Conservation (phyloP, 2,329 filamentous ascomycete genomes). For the Metarhizium album region DNA sequence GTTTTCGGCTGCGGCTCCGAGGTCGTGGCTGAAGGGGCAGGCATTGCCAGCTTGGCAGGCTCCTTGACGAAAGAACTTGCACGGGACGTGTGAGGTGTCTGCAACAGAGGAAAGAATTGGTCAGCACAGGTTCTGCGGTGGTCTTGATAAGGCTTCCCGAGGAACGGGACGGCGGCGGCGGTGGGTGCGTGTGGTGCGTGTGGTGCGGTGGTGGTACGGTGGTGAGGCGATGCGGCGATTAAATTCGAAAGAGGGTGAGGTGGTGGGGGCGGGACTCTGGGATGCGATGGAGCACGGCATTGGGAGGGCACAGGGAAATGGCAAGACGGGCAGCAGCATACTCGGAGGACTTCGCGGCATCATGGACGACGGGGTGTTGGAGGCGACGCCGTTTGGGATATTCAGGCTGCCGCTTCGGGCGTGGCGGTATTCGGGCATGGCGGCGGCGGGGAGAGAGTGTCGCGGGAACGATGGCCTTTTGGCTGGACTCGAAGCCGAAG, state of each 20-base stretch:
- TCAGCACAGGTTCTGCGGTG: neutral
- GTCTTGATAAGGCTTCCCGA: no score
- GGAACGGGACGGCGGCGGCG: neutral
- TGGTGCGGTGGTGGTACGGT: neutral
- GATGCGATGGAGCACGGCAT: neutral
- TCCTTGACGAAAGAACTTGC: constrained; percentile 98
- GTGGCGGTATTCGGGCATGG: constrained; percentile 45
- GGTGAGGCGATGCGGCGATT: constrained; percentile 2
- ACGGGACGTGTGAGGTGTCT: constrained; percentile 96
- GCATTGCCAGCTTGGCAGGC: constrained; percentile 92
- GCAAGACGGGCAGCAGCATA: constrained; percentile 16
- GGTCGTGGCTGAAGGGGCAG: constrained; percentile 92
- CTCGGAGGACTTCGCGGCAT: constrained; percentile 50
- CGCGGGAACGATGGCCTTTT: constrained; percentile 4
- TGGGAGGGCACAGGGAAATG: neutral
- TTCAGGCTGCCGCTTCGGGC: constrained; percentile 47
- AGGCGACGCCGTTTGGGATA: constrained; percentile 27
- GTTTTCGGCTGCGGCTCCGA: constrained; percentile 72
- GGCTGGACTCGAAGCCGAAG: neutral
- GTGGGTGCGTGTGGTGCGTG: neutral
- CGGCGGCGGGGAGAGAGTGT: constrained; percentile 9
- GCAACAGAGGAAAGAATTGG: neutral
- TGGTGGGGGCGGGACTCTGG: constrained; percentile 7
- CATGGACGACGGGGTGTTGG: constrained; percentile 14
- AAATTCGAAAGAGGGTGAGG: neutral